phyloP scores from a whole-genome alignment of 208 protist genomes.

The Endotrypanum monterogeii region DNA sequence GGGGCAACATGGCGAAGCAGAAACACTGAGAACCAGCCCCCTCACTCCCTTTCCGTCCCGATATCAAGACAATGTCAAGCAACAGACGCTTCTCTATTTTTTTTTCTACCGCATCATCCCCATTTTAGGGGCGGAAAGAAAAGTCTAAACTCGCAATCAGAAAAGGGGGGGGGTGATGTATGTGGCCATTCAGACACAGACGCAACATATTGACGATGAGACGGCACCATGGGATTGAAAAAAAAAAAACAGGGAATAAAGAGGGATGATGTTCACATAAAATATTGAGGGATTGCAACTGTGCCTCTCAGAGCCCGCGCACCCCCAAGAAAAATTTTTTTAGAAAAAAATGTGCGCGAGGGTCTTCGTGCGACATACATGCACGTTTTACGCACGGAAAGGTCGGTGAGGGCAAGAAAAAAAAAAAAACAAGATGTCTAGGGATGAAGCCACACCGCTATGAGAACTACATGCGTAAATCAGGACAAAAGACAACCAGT shows the following conservation, averaged over 20 bases:
- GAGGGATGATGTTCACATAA: background rate
- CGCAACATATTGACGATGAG: background rate
- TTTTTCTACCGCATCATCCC: background rate
- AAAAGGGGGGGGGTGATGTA: background rate
- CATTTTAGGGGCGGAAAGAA: background rate
- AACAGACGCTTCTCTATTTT: no score
- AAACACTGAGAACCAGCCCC: no score
- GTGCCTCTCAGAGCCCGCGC: background rate
- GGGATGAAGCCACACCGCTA: background rate
- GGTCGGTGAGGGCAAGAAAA: background rate
- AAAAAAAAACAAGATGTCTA: background rate
- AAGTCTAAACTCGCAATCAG: background rate
- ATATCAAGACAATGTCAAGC: no score
- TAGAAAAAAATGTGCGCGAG: background rate
- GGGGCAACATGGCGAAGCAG: no score
- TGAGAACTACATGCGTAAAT: background rate
- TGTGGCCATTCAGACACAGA: background rate
- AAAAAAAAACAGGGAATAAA: slow-evolving; percentile 6
- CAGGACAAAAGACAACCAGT: background rate
- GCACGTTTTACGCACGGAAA: background rate
- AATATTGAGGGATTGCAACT: background rate
- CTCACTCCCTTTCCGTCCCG: no score
- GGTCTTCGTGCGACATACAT: background rate
- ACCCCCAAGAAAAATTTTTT: no score
- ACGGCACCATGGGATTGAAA: background rate